Conservation (phyloP, 805 yeast genomes). For the Metschnikowia bowlesiae region DNA sequence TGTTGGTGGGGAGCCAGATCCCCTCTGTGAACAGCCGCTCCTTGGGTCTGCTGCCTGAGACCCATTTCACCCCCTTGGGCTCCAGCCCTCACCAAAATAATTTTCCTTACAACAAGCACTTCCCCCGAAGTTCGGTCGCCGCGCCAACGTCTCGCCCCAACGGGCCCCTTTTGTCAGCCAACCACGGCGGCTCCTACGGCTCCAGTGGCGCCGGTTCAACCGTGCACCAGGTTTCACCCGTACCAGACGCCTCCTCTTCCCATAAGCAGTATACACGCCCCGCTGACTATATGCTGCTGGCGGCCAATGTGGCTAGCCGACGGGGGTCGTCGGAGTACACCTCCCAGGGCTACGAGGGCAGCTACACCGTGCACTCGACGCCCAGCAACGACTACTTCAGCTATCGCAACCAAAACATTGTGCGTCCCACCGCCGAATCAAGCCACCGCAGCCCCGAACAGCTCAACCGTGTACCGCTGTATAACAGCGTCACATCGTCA, state of each 20-base stretch:
- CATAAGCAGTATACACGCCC: background rate
- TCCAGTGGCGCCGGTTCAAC: background rate
- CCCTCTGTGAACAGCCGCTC: slow-evolving; percentile 1
- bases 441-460: slow-evolving; percentile 3
- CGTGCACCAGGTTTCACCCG: background rate
- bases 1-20: slow-evolving; percentile 17
- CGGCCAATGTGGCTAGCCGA: background rate
- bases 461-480: slow-evolving; percentile 7
- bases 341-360: background rate
- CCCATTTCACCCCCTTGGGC: slow-evolving; percentile 3
- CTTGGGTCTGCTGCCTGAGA: background rate
- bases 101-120: background rate
- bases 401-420: slow-evolving; percentile 7
- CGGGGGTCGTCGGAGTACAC: background rate
- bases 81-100: slow-evolving; percentile 10
- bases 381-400: slow-evolving; percentile 8
- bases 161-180: background rate
- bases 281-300: background rate
- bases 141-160: background rate
- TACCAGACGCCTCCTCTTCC: background rate
- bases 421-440: slow-evolving; percentile 1
- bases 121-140: background rate
- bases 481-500: slow-evolving; percentile 4
- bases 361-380: background rate
- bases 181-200: background rate